Conservation (phyloP, 2,329 filamentous ascomycete genomes). For the Calonectria hongkongensis region DNA sequence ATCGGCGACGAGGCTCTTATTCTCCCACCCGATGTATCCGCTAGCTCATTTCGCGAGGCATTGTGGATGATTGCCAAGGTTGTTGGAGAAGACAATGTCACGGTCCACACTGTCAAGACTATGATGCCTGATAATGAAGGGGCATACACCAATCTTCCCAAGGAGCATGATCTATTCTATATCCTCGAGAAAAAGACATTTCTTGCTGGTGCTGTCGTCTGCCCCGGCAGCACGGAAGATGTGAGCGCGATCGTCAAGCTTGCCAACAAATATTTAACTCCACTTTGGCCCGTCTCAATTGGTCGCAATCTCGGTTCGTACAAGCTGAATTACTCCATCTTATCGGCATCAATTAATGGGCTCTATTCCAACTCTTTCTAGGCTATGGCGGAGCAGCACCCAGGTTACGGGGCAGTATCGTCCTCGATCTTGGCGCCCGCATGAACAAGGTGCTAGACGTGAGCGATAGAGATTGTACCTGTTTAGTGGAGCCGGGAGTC, state of each 20-base stretch:
- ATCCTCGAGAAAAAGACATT: slow-evolving; percentile 34
- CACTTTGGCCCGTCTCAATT: slow-evolving; percentile 34
- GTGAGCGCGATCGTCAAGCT: slow-evolving; percentile 32
- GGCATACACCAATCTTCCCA: slow-evolving; percentile 18
- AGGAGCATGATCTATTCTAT: slow-evolving; percentile 34
- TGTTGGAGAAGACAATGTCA: slow-evolving; percentile 9
- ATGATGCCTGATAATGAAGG: slow-evolving; percentile 8
- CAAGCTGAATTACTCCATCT: neutral
- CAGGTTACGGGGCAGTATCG: slow-evolving; percentile 31
- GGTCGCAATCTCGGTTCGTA: slow-evolving; percentile 30
- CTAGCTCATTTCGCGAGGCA: neutral
- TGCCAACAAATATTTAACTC: slow-evolving; percentile 33
- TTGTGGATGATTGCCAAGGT: neutral
- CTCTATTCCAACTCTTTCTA: neutral
- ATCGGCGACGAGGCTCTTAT: slow-evolving; percentile 11
- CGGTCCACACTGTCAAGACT: neutral
- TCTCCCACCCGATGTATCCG: neutral
- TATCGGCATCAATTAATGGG: too few relatives aligned
- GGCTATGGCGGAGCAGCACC: slow-evolving; percentile 37
- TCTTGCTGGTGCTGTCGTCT: slow-evolving; percentile 28
- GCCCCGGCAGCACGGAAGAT: slow-evolving; percentile 32
- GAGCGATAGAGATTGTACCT: slow-evolving; percentile 23
- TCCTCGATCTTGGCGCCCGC: slow-evolving; percentile 28
- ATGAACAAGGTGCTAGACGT: slow-evolving; percentile 38
- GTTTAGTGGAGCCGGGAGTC: slow-evolving; percentile 34